phyloP scores from a whole-genome alignment of 2,329 filamentous ascomycete species.

The Claviceps paspali region DNA sequence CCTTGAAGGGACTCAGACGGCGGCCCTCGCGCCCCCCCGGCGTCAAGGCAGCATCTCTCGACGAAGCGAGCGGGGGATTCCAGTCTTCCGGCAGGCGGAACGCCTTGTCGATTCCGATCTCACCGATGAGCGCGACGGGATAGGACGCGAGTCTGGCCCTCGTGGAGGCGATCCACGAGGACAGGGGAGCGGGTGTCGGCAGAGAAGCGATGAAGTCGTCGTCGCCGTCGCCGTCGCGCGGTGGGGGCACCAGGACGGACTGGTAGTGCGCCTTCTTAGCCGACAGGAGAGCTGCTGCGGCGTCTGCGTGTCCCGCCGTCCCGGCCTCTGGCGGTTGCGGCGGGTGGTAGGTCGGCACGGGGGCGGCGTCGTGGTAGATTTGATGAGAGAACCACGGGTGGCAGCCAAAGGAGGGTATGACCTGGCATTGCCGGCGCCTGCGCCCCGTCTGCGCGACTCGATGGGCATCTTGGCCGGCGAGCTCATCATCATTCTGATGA shows the following conservation, averaged over 20 bases:
- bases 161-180: conserved; percentile 40
- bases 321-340: conserved; percentile 8
- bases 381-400: conserved; percentile 78
- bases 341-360: conserved; percentile 21
- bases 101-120: conserved; percentile 62
- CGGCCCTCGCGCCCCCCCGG: conserved; percentile 58
- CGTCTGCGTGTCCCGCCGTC: no score
- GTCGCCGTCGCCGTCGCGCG: no score
- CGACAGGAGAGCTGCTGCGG: conserved; percentile 10
- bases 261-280: conserved; percentile 46
- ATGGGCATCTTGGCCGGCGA: background rate
- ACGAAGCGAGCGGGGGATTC: conserved; percentile 20
- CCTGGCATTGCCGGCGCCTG: conserved; percentile 9
- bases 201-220: conserved; percentile 31
- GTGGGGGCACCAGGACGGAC: conserved; percentile 44
- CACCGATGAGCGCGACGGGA: conserved; percentile 55
- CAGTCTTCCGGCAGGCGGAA: conserved; percentile 56
- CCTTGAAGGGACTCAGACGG: conserved; percentile 49
- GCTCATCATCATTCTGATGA: background rate
- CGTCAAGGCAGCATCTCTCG: conserved; percentile 31
- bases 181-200: conserved; percentile 45
- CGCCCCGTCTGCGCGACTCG: conserved; percentile 2
- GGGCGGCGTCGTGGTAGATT: conserved; percentile 45
- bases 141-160: conserved; percentile 37
- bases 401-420: conserved; percentile 68